A percentile compares a stretch with the other conserved stretches of the same genome.
phyloP scores from a whole-genome alignment of 768 basidiomycete species.

The Mycena pura region DNA sequence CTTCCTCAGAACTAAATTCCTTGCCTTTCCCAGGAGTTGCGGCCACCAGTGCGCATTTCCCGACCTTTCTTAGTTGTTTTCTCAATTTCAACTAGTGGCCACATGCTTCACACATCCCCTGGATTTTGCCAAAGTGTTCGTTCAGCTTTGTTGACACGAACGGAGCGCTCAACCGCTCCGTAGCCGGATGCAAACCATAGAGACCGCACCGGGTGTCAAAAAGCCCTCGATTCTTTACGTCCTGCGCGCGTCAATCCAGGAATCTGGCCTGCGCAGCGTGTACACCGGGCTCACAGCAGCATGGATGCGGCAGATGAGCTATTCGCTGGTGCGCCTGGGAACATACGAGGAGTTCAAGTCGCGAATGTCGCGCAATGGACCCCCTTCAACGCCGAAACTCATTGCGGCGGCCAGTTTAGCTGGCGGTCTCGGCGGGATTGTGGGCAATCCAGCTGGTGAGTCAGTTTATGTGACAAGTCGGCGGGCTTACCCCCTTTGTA shows the following conservation, averaged over 20 bases:
- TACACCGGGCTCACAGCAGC: conserved; percentile 87
- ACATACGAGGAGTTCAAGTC: conserved; percentile 81
- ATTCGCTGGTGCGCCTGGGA: conserved; percentile 85
- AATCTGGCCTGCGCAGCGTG: conserved; percentile 75
- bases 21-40: conserved; percentile 54
- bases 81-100: conserved; percentile 60
- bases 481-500: conserved; percentile 8
- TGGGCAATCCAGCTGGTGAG: conserved; percentile 83
- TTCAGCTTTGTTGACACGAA: conserved; percentile 13
- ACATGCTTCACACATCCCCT: conserved; percentile 83
- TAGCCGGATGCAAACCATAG: conserved; percentile 84
- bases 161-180: conserved; percentile 1
- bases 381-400: conserved; percentile 60
- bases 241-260: conserved; percentile 66
- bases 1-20: conserved; percentile 17
- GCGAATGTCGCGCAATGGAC: conserved; percentile 55
- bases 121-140: conserved; percentile 86
- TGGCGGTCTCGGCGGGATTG: conserved; percentile 82
- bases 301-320: conserved; percentile 88
- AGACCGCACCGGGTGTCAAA: conserved; percentile 48
- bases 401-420: conserved; percentile 72
- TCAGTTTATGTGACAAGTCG: conserved; percentile 16
- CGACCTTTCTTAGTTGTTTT: too few species aligned
- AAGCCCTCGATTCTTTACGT: conserved; percentile 72
- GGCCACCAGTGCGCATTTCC: conserved; percentile 57